phyloP scores from a whole-genome alignment of 345 rosid species.

The Anacardium occidentale region DNA sequence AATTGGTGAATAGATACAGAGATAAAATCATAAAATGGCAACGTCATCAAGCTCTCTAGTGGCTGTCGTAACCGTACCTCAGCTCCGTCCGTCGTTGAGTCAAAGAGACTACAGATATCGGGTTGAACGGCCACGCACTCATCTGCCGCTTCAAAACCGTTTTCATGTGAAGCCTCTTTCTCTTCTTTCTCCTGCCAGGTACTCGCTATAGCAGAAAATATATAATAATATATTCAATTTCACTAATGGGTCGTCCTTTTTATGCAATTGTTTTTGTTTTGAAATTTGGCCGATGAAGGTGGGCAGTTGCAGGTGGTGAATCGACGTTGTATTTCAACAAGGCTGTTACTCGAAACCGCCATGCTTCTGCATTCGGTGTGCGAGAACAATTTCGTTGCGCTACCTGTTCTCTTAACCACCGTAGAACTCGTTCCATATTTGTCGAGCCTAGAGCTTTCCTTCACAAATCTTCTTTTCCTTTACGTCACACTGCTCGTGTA shows the following conservation, averaged over 20 bases:
- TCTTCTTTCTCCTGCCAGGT: slow-evolving; percentile 15
- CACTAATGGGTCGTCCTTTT: background rate
- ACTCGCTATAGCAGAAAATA: background rate
- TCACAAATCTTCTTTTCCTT: slow-evolving; percentile 58
- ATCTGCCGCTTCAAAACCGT: slow-evolving; percentile 5
- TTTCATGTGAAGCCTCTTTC: slow-evolving; percentile 12
- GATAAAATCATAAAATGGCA: slow-evolving; percentile 13
- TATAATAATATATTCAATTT: background rate
- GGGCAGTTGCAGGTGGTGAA: slow-evolving; percentile 28
- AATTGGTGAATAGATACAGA: too few relatives aligned
- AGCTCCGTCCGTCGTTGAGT: slow-evolving; percentile 9
- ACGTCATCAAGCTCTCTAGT: slow-evolving; percentile 16
- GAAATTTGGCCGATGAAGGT: slow-evolving; percentile 38
- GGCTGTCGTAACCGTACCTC: slow-evolving; percentile 6
- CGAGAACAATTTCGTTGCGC: slow-evolving; percentile 35
- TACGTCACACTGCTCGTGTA: slow-evolving; percentile 25
- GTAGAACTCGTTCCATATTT: slow-evolving; percentile 32
- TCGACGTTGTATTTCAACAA: slow-evolving; percentile 30
- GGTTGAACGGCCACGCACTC: slow-evolving; percentile 12
- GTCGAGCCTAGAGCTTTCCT: slow-evolving; percentile 46
- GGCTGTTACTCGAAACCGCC: slow-evolving; percentile 35
- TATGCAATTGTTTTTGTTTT: background rate
- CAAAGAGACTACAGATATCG: slow-evolving; percentile 4
- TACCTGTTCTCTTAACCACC: slow-evolving; percentile 45
- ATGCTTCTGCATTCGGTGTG: slow-evolving; percentile 31